Conservation (phyloP, 192 early-diverging fungal genomes). For the Piromyces finnis region DNA sequence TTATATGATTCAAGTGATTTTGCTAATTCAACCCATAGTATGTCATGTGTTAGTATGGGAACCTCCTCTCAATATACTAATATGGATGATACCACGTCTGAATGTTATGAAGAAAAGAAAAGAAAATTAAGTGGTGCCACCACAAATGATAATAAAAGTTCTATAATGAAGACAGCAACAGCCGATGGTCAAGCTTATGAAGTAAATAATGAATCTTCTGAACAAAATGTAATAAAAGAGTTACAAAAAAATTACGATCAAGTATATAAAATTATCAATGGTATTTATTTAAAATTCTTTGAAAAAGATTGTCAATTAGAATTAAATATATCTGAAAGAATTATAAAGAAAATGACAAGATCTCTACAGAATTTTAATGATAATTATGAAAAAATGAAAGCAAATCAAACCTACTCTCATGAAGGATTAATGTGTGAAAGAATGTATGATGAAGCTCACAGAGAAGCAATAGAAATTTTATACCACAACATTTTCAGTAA, state of each 20-base stretch:
- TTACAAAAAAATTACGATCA: background rate
- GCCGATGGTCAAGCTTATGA: background rate
- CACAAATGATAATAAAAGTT: background rate
- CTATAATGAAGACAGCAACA: background rate
- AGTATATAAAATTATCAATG: background rate
- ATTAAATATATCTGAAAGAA: background rate
- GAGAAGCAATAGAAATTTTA: background rate
- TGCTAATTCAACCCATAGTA: background rate
- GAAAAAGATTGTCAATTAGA: background rate
- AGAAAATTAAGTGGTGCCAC: background rate
- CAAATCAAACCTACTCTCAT: background rate
- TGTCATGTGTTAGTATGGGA: background rate
- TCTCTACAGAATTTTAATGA: background rate
- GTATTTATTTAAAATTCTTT: background rate
- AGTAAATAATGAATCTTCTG: background rate
- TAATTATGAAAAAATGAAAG: background rate
- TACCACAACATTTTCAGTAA: background rate
- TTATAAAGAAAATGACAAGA: background rate
- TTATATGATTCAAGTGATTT: background rate
- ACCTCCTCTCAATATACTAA: background rate
- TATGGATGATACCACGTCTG: background rate
- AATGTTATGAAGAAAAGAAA: background rate
- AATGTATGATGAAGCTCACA: background rate
- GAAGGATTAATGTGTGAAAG: background rate
- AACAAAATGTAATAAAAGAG: background rate